A percentile compares a stretch with the other conserved stretches of the same genome.
These are phyloP conservation scores for Auxenochlorella pyrenoidosa DNA, from an alignment of 139 green algal species.

Conservation along the genomic window DNA sequence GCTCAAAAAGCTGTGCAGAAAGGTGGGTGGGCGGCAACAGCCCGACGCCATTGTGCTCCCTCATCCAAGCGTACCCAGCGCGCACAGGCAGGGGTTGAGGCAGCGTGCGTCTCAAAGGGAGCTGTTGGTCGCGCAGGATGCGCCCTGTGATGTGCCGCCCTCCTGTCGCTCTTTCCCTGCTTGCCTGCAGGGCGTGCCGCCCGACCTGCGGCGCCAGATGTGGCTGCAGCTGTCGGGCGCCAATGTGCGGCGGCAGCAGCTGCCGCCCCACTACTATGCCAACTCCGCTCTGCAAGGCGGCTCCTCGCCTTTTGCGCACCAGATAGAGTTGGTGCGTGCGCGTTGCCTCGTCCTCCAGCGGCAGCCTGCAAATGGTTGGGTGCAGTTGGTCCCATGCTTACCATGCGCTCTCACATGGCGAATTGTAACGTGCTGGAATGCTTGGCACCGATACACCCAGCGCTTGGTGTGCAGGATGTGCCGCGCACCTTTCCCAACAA, in stretches of 20 bases:
- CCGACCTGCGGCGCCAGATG: constrained; percentile 61
- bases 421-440: no score
- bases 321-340: constrained; percentile 77
- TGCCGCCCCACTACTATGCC: constrained; percentile 64
- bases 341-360: neutral
- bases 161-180: neutral
- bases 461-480: constrained; percentile 66
- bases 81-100: no score
- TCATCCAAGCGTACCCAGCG: no score
- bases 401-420: neutral
- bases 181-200: constrained; percentile 60
- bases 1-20: constrained; percentile 69
- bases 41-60: no score
- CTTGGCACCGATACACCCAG: no score
- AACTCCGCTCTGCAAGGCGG: constrained; percentile 47
- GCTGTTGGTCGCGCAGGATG: neutral
- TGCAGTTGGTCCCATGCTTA: neutral
- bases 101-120: neutral
- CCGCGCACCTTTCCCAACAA: constrained; percentile 83
- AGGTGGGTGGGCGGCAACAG: constrained; percentile 56
- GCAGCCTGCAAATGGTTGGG: neutral
- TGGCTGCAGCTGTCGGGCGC: constrained; percentile 75
- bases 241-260: neutral
- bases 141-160: neutral
- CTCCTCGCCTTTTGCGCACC: constrained; percentile 45